A percentile compares a stretch with the other conserved stretches of the same genome.
Evolutionary conservation across 225 moss, liverwort and hornwort species (phyloP).

Genomic region (Straminergon stramineum): DNA sequence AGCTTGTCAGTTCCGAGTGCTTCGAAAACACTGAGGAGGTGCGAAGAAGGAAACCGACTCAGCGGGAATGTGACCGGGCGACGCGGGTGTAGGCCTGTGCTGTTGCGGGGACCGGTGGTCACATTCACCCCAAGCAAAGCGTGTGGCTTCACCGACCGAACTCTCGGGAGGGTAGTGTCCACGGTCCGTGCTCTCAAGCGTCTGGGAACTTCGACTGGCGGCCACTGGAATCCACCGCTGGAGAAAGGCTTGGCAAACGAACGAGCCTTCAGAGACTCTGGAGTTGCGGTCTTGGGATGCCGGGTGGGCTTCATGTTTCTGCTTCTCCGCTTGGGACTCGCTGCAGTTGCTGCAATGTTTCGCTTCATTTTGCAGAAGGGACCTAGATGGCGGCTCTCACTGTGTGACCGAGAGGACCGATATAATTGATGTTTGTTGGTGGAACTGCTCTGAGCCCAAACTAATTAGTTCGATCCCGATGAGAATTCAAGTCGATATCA

Average conservation of each 20-base stretch:
- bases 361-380: background rate
- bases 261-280: background rate
- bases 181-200: background rate
- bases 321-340: too few relatives aligned
- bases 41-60: background rate
- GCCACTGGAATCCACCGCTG: background rate
- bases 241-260: background rate
- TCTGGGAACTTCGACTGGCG: background rate
- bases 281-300: background rate
- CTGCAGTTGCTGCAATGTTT: background rate
- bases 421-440: background rate
- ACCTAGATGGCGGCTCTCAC: too few relatives aligned
- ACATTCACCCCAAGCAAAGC: background rate
- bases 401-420: background rate
- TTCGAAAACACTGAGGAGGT: background rate
- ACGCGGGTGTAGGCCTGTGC: too few relatives aligned
- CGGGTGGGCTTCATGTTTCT: background rate
- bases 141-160: background rate
- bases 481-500: background rate
- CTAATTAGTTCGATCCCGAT: background rate
- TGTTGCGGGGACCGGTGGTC: background rate
- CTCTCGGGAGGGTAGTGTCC: background rate
- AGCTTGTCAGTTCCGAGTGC: background rate
- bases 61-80: background rate
- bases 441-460: background rate